Conservation (phyloP, 2,329 filamentous ascomycete species). For the Epichloe festucae region DNA sequence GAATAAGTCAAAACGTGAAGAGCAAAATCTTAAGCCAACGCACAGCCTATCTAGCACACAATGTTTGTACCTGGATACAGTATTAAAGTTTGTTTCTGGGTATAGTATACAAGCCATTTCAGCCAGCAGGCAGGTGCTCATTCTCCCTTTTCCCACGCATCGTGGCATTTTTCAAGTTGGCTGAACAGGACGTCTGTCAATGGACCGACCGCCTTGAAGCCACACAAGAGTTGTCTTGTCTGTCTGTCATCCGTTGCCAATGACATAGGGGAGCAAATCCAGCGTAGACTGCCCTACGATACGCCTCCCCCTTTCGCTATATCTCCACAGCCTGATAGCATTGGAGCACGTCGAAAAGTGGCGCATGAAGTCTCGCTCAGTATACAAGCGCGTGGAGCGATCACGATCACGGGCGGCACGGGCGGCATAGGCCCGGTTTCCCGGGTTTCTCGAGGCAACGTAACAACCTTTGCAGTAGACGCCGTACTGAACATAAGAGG, state of each 20-base stretch:
- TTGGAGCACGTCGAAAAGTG: constrained; percentile 1
- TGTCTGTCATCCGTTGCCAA: neutral
- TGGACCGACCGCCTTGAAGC: no score
- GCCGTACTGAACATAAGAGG: neutral
- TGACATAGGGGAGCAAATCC: neutral
- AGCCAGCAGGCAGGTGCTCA: no score
- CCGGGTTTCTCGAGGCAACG: neutral
- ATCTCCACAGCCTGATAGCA: neutral
- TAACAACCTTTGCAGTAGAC: constrained; percentile 1
- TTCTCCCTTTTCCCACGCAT: no score
- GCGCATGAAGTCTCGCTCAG: neutral
- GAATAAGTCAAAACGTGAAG: no score
- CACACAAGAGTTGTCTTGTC: no score
- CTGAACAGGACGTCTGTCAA: no score
- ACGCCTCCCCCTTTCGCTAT: neutral
- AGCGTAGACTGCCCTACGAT: neutral
- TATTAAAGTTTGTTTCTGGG: no score
- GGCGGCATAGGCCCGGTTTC: neutral
- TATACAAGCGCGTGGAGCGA: neutral
- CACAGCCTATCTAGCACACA: no score
- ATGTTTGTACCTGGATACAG: no score
- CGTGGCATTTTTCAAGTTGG: no score
- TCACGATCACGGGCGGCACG: neutral
- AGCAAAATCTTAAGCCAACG: no score
- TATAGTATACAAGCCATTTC: no score